Percentiles rank a stretch among this genome's conserved stretches.
Conservation (phyloP, 345 rosid species). For the Gossypium mustelinum region DNA sequence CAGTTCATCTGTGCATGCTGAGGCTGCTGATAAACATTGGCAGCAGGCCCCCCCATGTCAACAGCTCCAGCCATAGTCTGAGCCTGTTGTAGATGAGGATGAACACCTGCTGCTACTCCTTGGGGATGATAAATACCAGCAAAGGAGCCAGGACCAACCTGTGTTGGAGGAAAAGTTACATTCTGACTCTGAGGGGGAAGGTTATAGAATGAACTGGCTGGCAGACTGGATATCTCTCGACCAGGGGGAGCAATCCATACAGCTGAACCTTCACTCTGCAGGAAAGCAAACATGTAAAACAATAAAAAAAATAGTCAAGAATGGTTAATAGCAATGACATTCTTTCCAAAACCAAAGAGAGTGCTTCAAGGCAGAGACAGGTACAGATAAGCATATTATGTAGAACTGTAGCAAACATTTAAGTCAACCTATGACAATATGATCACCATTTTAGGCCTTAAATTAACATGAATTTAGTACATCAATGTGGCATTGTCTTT, state of each 20-base stretch:
- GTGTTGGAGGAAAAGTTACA: constrained; percentile 65
- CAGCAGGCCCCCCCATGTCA: constrained; percentile 68
- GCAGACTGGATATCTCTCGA: constrained; percentile 63
- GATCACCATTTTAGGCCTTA: neutral
- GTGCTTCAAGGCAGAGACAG: neutral
- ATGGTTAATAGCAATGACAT: neutral
- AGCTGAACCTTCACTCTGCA: constrained; percentile 79
- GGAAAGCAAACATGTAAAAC: constrained; percentile 23
- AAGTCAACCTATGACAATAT: neutral
- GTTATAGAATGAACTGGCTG: constrained; percentile 73
- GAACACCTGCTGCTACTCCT: constrained; percentile 59
- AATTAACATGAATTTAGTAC: neutral
- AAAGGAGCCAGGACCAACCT: constrained; percentile 63
- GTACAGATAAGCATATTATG: neutral
- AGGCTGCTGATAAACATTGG: constrained; percentile 80
- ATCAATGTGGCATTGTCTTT: neutral
- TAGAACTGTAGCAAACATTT: neutral
- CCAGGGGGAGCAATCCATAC: constrained; percentile 84
- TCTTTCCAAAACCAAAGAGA: neutral
- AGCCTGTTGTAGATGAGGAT: constrained; percentile 78
- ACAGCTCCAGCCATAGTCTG: constrained; percentile 62
- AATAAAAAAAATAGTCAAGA: neutral
- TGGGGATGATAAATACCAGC: constrained; percentile 75
- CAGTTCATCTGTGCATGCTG: constrained; percentile 89
- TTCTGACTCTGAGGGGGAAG: constrained; percentile 88